A percentile compares a stretch with the other conserved stretches of the same genome.
Evolutionary conservation across 1,139 yeast species (phyloP).

Genomic region (Geotrichum citri-aurantii): DNA sequence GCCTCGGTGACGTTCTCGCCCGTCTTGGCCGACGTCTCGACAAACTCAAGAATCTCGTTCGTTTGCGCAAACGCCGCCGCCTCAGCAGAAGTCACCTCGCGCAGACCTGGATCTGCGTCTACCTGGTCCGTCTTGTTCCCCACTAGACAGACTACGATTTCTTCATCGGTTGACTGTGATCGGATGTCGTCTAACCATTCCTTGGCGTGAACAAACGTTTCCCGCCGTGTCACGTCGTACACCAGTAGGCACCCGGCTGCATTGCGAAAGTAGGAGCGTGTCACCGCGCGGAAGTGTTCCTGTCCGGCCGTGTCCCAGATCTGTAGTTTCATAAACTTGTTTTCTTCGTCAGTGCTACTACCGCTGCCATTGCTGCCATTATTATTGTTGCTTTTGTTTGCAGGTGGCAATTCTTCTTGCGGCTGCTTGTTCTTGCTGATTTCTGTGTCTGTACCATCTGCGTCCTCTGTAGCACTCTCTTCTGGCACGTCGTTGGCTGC

Average conservation of each 20-base stretch:
- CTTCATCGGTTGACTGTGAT: conserved; percentile 68
- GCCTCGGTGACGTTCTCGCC: conserved; percentile 88
- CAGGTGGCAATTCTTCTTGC: conserved; percentile 26
- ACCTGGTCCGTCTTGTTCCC: conserved; percentile 74
- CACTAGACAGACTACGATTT: conserved; percentile 78
- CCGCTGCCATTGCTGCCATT: not conserved
- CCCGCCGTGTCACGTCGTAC: conserved; percentile 81
- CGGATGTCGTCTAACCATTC: conserved; percentile 59
- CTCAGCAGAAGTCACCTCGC: conserved; percentile 73
- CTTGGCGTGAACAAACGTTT: conserved; percentile 34
- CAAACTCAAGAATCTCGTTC: conserved; percentile 84
- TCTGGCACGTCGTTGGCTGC: not conserved
- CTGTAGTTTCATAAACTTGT: conserved; percentile 26
- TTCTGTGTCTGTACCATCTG: not conserved
- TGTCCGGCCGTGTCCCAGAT: conserved; percentile 84
- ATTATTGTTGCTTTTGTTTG: conserved; percentile 8
- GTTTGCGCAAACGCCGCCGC: conserved; percentile 75
- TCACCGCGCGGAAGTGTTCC: conserved; percentile 90
- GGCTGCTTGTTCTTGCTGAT: conserved; percentile 11
- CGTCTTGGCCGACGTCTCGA: conserved; percentile 88
- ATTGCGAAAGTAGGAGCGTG: conserved; percentile 74
- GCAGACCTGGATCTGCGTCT: conserved; percentile 33
- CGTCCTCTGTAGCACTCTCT: not conserved
- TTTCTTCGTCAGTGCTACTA: not conserved
- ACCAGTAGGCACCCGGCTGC: conserved; percentile 81